Base-by-base conservation (phyloP, 2,329 filamentous ascomycete genomes). In the Chaetomiaceae sp. region DNA sequence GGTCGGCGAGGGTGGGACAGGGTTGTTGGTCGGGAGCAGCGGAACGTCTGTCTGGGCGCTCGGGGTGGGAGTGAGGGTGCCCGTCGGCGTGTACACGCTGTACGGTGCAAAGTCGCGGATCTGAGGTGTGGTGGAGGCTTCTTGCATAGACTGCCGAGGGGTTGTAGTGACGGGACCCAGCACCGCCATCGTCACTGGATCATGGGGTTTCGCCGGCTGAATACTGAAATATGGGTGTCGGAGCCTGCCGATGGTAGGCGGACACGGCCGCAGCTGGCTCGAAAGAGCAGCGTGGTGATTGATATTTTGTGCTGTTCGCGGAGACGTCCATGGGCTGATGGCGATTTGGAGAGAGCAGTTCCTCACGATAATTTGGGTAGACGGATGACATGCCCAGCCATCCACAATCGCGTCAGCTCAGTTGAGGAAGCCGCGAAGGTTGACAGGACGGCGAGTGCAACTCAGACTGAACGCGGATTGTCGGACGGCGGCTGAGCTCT, bases 21-120 rank as follows among this genome's bases (percentile, higher is more conserved):
- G 47, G 15, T 38, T 14, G 17, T 37, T 37, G 15, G 42, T 45
- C 24, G 47, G 38, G 26, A 49, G 33, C 19, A 49, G 38, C 8
- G 47, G 37, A 2, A 27, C 17, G 34, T 49, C 27, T 6, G 42
- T 45, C 11, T 34, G 47, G 11, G 29, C 19, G 19, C 47, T 49
- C 18, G 42, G 38, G 19, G 36, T 41, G 24, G 47, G 38, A 17
- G 47, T 41, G 22, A 37, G 11, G 20, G 15, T 27, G 6, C 37
- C 38, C 11, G 22, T 24, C 14, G 35, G 29, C 29, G 29, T 38
- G 42, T 30, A 48, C 6, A 30, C 17, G 22, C 26, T 19, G 6
- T 39, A 33, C 10, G 18, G 32, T 5, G 32, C 42, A 15, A 38
- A 45, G 20, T 41, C 33, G 2, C 29, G 46, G 5, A 30, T 26